Percentiles rank a stretch among this genome's conserved stretches.
phyloP scores from a whole-genome alignment of 2,329 filamentous ascomycete genomes.

The Fusarium udum region DNA sequence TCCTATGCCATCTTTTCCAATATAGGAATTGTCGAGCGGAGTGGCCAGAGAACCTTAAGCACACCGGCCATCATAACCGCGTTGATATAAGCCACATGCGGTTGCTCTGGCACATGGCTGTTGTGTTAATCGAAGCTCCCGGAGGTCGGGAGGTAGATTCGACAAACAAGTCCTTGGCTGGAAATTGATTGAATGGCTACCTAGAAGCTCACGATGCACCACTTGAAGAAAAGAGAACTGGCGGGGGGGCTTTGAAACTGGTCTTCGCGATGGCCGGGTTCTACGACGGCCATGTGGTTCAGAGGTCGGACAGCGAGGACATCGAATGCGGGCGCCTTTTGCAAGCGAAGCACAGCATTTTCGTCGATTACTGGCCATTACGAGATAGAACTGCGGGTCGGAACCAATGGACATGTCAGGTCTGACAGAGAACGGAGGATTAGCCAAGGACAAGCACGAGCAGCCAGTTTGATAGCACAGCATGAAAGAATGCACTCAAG shows the following conservation, averaged over 20 bases:
- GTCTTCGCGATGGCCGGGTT: constrained; percentile 20
- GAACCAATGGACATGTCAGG: constrained; percentile 30
- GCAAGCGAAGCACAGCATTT: constrained; percentile 28
- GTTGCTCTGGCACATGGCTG: constrained; percentile 25
- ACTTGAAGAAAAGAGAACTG: not conserved
- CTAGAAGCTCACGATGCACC: constrained; percentile 7
- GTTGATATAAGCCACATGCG: constrained; percentile 24
- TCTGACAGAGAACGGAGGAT: constrained; percentile 13
- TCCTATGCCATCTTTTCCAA: constrained; percentile 11
- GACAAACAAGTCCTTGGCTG: constrained; percentile 13
- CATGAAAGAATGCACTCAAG: constrained; percentile 26
- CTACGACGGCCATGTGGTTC: constrained; percentile 31
- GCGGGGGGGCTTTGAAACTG: not conserved
- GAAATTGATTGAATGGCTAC: not conserved
- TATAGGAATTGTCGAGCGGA: constrained; percentile 24
- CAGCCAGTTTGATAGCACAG: constrained; percentile 22
- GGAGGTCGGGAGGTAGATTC: not conserved
- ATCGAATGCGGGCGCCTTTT: constrained; percentile 14
- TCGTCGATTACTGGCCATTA: constrained; percentile 25
- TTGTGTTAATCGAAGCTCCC: constrained; percentile 16
- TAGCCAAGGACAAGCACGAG: constrained; percentile 17
- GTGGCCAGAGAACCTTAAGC: constrained; percentile 14
- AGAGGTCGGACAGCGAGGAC: constrained; percentile 5
- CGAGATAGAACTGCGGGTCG: constrained; percentile 23
- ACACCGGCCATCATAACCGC: not conserved